Base-by-base conservation (phyloP, 2,329 filamentous ascomycete species). In the Leptographium wingfieldii region DNA sequence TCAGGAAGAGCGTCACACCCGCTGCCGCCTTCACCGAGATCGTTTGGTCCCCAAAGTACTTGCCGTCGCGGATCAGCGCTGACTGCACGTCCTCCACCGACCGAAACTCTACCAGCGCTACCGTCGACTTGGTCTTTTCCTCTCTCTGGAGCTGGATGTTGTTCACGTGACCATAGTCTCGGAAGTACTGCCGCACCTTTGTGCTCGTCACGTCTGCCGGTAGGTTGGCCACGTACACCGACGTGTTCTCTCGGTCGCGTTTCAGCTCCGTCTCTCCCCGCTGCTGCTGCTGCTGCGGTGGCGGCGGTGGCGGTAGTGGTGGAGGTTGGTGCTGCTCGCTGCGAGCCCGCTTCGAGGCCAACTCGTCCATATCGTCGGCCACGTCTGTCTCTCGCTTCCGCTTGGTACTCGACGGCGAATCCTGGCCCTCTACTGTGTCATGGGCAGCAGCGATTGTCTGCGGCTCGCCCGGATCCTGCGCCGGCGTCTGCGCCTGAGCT, bases 191-290 rank as follows among this genome's bases (percentile, higher is more conserved):
- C 60, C 87, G 84, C 16, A 97, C 74, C 66, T 86, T 87, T 14
- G 82, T 85, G 67, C 90, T 84, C 0, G 84, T 84, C 0, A 85
- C 81, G 59, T 86, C 81, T 3, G 70, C 67, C 1, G 94, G 91
- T 29, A 99, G 73, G 65, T 91, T 88, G 57, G 82, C 85, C 4
- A 96, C 85, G 58, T 95, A 82, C 55, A 97, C 80, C 0, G 89
- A 92, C 0, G 90, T 87, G 71, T 97, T 88, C 69, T 99, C 94
- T 51, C 94, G 85, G 71, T 99, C 92, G 59, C 94, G 85, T 71
- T 90, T 92, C 35, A 78, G 74, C 70, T 61, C 64, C 62, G 77
- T n/a, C 43, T 54, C 38, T 3, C 6, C 10, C 35, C 11, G 40
- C 14, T 43, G 40, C 40, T 43, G 40, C 14, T 43, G 40, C 40